phyloP scores from a whole-genome alignment of 495 filamentous ascomycete genomes.

The Penicillium antarcticum region DNA sequence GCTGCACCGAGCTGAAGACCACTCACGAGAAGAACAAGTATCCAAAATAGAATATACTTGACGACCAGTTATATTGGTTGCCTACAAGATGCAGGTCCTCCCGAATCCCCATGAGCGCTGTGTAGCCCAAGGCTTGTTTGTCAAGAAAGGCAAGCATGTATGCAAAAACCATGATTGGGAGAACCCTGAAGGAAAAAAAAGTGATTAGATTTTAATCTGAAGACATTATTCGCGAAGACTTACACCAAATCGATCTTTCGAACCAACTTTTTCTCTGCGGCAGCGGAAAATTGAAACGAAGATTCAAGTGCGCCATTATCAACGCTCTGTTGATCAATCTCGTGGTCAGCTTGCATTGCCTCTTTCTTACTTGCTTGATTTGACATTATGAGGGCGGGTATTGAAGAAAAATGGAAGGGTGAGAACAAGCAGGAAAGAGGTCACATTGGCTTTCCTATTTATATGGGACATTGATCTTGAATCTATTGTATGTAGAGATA shows the following conservation, averaged over 20 bases:
- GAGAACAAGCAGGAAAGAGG: not conserved
- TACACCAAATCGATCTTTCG: conserved; percentile 23
- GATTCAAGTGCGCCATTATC: conserved; percentile 15
- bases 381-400: not conserved
- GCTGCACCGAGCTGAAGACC: not conserved
- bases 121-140: conserved; percentile 43
- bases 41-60: conserved; percentile 56
- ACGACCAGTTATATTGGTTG: conserved; percentile 51
- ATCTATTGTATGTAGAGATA: not conserved
- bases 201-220: not conserved
- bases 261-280: conserved; percentile 20
- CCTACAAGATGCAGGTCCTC: conserved; percentile 48
- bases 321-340: conserved; percentile 6
- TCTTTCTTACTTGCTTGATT: not conserved
- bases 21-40: conserved; percentile 45
- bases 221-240: not conserved
- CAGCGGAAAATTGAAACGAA: conserved; percentile 8
- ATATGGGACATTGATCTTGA: not conserved
- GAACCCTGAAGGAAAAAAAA: conserved; percentile 2
- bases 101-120: conserved; percentile 36
- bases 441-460: not conserved
- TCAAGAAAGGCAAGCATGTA: conserved; percentile 50
- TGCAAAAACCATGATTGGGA: conserved; percentile 27
- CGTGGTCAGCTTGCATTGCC: not conserved
- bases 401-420: too few relatives aligned